phyloP scores from a whole-genome alignment of 192 early-diverging fungal genomes.

The Paraglomus brasilianum region DNA sequence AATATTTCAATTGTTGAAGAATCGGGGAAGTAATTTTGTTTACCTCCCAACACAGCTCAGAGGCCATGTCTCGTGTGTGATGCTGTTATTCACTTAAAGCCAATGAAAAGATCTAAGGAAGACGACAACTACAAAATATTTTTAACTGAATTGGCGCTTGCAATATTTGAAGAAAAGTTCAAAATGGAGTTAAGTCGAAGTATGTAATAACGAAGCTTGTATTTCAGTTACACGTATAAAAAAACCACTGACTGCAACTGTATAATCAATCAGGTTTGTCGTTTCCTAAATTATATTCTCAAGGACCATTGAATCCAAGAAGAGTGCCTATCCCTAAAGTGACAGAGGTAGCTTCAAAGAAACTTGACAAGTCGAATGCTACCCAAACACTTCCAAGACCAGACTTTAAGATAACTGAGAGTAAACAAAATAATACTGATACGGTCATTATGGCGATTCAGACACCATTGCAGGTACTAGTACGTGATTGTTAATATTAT shows the following conservation, averaged over 20 bases:
- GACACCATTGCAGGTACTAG: not conserved
- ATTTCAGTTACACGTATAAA: not conserved
- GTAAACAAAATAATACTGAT: not conserved
- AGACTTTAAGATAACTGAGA: conserved; percentile 15
- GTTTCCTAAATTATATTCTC: conserved; percentile 10
- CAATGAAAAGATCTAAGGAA: conserved; percentile 49
- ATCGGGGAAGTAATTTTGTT: not conserved
- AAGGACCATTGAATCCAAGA: conserved; percentile 9
- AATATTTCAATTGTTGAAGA: conserved; percentile 4
- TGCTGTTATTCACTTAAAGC: conserved; percentile 62
- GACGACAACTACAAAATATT: conserved; percentile 68
- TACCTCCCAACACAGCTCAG: conserved; percentile 33
- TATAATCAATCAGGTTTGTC: conserved; percentile 5
- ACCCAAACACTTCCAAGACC: not conserved
- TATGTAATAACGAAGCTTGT: conserved; percentile 33
- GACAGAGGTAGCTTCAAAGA: not conserved
- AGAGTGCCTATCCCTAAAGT: conserved; percentile 18
- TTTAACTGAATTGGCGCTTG: conserved; percentile 64
- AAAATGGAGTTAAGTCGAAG: conserved; percentile 56
- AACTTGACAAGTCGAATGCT: not conserved
- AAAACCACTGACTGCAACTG: not conserved
- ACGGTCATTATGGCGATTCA: conserved; percentile 9
- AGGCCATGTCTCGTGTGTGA: conserved; percentile 61
- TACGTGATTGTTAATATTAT: not conserved
- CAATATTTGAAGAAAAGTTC: conserved; percentile 66